A percentile compares a stretch with the other conserved stretches of the same genome.
These are phyloP conservation scores for Solanum virginianum DNA, from an alignment of 257 asterid species.

Conservation along the genomic window DNA sequence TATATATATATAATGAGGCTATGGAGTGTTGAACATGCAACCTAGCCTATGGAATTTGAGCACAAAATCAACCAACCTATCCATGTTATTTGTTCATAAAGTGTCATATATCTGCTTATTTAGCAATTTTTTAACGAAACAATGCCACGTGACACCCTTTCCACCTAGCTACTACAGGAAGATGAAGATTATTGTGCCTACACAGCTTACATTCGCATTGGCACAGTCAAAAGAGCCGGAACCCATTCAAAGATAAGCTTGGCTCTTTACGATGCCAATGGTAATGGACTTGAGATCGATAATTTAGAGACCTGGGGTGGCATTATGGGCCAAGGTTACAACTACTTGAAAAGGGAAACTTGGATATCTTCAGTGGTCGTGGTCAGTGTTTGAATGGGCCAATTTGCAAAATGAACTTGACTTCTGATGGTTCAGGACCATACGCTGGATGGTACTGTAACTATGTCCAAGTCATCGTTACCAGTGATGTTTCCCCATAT, in stretches of 20 bases:
- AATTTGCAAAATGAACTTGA: background rate
- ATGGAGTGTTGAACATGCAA: too few relatives aligned
- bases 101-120: too few relatives aligned
- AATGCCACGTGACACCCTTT: too few relatives aligned
- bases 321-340: conserved; percentile 46
- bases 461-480: conserved; percentile 38
- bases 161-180: background rate
- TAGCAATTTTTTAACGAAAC: too few relatives aligned
- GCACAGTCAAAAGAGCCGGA: conserved; percentile 37
- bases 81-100: too few relatives aligned
- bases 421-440: background rate
- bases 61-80: too few relatives aligned
- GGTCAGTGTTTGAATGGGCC: background rate
- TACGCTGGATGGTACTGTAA: background rate
- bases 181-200: background rate
- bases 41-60: too few relatives aligned
- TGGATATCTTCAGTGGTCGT: conserved; percentile 56
- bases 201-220: conserved; percentile 21
- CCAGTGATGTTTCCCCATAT: conserved; percentile 20
- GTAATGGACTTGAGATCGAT: conserved; percentile 35
- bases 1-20: too few relatives aligned
- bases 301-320: conserved; percentile 65
- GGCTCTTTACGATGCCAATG: conserved; percentile 33
- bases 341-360: conserved; percentile 54
- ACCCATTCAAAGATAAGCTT: conserved; percentile 44